Percentiles rank a stretch among this genome's conserved stretches.
phyloP scores from a whole-genome alignment of 192 early-diverging fungal genomes.

The Chytriomyces sp. region DNA sequence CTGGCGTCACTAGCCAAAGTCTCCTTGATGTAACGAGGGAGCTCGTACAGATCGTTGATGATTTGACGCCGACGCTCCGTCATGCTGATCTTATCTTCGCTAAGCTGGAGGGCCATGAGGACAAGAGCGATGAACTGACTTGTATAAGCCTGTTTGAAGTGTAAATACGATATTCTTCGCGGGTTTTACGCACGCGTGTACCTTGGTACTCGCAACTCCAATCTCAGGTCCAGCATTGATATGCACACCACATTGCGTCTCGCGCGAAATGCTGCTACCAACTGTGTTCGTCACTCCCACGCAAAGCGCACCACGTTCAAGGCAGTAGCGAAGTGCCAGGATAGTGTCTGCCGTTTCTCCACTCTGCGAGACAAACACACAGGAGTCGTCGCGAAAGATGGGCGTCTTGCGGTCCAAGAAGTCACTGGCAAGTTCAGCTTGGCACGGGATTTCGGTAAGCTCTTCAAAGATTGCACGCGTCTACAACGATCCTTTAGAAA shows the following conservation, averaged over 20 bases:
- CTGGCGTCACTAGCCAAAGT: constrained; percentile 81
- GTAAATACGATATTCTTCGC: too few relatives aligned
- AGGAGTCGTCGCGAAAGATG: constrained; percentile 99
- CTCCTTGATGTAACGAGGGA: constrained; percentile 91
- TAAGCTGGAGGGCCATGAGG: constrained; percentile 97
- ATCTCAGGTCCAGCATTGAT: constrained; percentile 99
- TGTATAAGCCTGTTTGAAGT: constrained; percentile 87
- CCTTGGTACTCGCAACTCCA: constrained; percentile 97
- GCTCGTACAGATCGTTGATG: constrained; percentile 87
- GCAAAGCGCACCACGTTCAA: constrained; percentile 95
- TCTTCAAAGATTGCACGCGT: constrained; percentile 98
- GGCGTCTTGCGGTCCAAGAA: constrained; percentile 95
- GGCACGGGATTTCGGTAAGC: constrained; percentile 93
- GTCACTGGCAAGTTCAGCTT: constrained; percentile 88
- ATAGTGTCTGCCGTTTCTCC: constrained; percentile 99
- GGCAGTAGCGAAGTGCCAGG: constrained; percentile 94
- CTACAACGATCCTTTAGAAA: constrained; percentile 46
- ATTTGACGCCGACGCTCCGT: constrained; percentile 86
- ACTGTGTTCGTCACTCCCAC: constrained; percentile 98
- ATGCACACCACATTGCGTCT: constrained; percentile 99
- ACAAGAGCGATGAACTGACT: constrained; percentile 96
- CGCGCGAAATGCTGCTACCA: constrained; percentile 92
- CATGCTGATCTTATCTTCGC: constrained; percentile 90
- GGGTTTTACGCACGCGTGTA: constrained; percentile 27
- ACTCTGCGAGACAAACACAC: constrained; percentile 98